A percentile compares a stretch with the other conserved stretches of the same genome.
phyloP scores from a whole-genome alignment of 441 rosid species.

The Syzygium malaccense region DNA sequence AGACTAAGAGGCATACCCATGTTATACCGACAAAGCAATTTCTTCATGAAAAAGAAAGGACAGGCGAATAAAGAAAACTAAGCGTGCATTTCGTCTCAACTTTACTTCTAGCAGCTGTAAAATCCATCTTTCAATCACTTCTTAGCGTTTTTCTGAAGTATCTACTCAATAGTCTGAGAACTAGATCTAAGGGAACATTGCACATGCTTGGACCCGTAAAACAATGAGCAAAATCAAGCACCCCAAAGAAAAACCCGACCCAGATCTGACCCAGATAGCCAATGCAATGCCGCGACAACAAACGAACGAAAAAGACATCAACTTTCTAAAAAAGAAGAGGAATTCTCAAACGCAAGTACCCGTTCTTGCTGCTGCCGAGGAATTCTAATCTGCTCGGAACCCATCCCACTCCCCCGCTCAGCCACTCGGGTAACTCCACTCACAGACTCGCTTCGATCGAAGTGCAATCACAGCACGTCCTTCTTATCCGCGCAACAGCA shows the following conservation, averaged over 20 bases:
- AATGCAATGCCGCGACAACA: neutral
- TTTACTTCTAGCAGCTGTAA: neutral
- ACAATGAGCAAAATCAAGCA: neutral
- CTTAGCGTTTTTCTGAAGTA: neutral
- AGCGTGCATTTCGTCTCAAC: neutral
- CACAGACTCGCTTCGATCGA: neutral
- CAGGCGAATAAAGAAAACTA: neutral
- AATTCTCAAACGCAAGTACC: neutral
- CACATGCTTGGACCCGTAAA: neutral
- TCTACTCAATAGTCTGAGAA: neutral
- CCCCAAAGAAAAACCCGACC: neutral
- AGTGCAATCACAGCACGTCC: neutral
- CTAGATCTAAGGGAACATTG: neutral
- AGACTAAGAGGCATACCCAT: neutral
- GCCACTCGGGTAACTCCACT: neutral
- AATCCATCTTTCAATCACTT: neutral
- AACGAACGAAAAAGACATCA: neutral
- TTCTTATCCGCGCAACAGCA: neutral
- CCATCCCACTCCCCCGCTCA: neutral
- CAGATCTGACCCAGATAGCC: constrained; percentile 5
- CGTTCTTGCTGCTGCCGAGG: constrained; percentile 8
- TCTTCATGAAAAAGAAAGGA: neutral
- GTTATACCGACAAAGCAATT: neutral
- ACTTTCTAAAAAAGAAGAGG: neutral
- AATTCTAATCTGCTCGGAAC: constrained; percentile 1